These are phyloP conservation scores for Trichoderma sp. DNA, from an alignment of 2,329 filamentous ascomycete species.

Conservation along the genomic window DNA sequence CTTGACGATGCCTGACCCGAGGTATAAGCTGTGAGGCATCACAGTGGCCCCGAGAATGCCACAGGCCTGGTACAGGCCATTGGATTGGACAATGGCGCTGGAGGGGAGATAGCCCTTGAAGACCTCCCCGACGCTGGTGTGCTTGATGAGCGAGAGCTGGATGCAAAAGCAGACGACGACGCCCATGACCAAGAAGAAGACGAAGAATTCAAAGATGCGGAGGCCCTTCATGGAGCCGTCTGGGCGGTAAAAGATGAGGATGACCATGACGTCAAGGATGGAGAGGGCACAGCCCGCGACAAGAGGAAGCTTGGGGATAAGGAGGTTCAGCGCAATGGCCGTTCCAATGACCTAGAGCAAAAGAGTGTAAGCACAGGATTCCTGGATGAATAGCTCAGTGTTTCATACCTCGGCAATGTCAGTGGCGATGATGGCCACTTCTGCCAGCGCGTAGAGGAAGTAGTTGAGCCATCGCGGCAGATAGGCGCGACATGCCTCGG, in stretches of 20 bases:
- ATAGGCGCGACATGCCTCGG: slow-evolving; percentile 65
- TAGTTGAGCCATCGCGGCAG: slow-evolving; percentile 67
- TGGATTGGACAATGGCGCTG: slow-evolving; percentile 55
- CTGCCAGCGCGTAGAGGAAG: slow-evolving; percentile 62
- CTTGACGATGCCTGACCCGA: slow-evolving; percentile 70
- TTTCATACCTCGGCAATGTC: slow-evolving; percentile 61
- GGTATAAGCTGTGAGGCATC: slow-evolving; percentile 69
- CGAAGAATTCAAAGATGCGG: slow-evolving; percentile 65
- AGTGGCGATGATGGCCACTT: slow-evolving; percentile 69
- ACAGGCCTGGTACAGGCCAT: slow-evolving; percentile 66
- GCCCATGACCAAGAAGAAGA: slow-evolving; percentile 64
- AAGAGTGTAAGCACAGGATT: neutral
- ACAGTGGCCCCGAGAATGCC: slow-evolving; percentile 77
- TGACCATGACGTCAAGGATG: slow-evolving; percentile 67
- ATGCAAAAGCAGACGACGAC: slow-evolving; percentile 72
- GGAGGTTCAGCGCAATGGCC: slow-evolving; percentile 68
- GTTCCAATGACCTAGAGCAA: slow-evolving; percentile 62
- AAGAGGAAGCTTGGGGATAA: slow-evolving; percentile 63
- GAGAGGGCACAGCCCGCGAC: slow-evolving; percentile 70
- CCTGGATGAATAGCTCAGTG: neutral
- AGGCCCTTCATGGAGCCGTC: slow-evolving; percentile 60
- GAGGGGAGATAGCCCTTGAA: slow-evolving; percentile 68
- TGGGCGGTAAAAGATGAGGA: slow-evolving; percentile 66
- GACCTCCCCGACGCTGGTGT: slow-evolving; percentile 58
- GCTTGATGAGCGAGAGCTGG: slow-evolving; percentile 63